These are phyloP conservation scores for Desmodesmus armatus DNA, from an alignment of 139 green algal genomes.

Conservation along the genomic window DNA sequence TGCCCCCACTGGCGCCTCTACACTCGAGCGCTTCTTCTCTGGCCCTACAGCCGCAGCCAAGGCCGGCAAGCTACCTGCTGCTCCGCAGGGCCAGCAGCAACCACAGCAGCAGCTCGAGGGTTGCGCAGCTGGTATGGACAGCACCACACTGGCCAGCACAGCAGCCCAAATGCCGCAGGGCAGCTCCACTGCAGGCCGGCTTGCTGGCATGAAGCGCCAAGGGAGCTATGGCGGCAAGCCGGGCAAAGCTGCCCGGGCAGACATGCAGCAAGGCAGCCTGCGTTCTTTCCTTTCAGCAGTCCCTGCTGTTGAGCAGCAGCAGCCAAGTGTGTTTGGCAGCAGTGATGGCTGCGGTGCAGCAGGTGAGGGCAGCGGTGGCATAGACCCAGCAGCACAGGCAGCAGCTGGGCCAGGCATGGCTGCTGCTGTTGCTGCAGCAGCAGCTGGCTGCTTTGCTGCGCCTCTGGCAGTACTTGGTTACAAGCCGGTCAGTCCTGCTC, in stretches of 20 bases:
- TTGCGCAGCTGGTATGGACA: neutral
- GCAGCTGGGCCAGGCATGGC: too few relatives aligned
- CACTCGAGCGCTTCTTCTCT: constrained; percentile 61
- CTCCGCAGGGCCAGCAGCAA: neutral
- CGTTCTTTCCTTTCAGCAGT: too few relatives aligned
- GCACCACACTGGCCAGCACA: too few relatives aligned
- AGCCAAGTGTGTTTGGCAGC: neutral
- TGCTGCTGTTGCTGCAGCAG: too few relatives aligned
- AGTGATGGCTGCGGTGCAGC: neutral
- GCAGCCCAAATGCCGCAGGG: too few relatives aligned
- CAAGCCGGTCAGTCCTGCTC: too few relatives aligned
- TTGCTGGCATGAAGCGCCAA: neutral
- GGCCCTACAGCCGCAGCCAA: neutral
- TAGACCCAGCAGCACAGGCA: neutral
- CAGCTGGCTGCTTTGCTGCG: too few relatives aligned
- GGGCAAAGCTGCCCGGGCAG: neutral
- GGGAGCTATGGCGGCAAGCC: neutral
- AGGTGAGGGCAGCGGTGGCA: neutral
- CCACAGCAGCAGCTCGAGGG: neutral
- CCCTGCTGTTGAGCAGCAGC: neutral
- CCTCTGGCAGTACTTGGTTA: too few relatives aligned
- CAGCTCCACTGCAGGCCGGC: too few relatives aligned
- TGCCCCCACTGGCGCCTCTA: constrained; percentile 61
- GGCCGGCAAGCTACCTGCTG: neutral
- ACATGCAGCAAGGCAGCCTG: neutral